Evolutionary conservation across 495 filamentous ascomycete species (phyloP), one percentile per base, ranked within the genome.

Genomic region (Bryoglossum gracile): DNA sequence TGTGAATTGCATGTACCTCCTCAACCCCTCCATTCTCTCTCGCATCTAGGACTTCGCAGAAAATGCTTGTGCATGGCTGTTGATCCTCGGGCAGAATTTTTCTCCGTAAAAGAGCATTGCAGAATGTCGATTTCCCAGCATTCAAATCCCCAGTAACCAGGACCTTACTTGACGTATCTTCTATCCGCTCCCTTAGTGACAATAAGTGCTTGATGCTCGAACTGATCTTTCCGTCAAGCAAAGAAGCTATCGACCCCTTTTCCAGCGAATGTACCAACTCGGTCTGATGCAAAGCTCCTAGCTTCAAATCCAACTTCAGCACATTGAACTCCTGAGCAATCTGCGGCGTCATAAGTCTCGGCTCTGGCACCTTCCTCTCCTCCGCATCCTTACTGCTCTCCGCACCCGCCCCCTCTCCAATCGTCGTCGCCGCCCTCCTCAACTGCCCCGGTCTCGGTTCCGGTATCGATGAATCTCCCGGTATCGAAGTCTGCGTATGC

Each of bases 41-140:
- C 16, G 86, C 83, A 67, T 97, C 89, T 34, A 98, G 71, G 2
- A 98, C 92, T 63, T 98, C 92, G 62, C 94, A 97, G 68, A 98
- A 98, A 46, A 97, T 94, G 64, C 86, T 92, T 4, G 92, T 98
- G 68, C 94, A 97, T n/a, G 92, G 92, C 58, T 95, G 92, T 62
- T 98, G 89, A 55, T 97, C 94, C 68, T 95, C 92, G 3, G 92
- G 92, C 13, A 98, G 70, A 13, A 98, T 76, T 66, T 96, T 96
- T 48, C 89, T 82, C 35, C 92, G 83, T 30, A 98, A 68, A 18
- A 98, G 68, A 8, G 92, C 94, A 67, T 98, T 98, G 70, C 92
- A 98, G 56, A 98, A 97, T 4, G 92, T 97, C 9, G 92, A 98
- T 62, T 98, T 98, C 59, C 92, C 92, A 11, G 92, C 91, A 62